phyloP scores from a whole-genome alignment of 306 rosid genomes.

The Argentina anserina region DNA sequence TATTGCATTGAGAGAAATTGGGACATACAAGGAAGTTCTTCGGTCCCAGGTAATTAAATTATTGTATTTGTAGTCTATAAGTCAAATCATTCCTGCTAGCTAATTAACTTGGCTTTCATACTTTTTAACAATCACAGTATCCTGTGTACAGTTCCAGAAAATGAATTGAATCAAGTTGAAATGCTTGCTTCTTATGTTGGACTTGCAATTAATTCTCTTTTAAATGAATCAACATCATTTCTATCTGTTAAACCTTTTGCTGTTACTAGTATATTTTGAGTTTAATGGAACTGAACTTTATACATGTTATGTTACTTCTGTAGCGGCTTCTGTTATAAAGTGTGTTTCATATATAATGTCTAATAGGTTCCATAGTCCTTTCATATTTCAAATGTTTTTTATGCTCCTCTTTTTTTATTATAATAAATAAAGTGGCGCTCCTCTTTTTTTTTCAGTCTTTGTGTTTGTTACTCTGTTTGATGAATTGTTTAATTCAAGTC shows the following conservation, averaged over 20 bases:
- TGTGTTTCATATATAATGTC: neutral
- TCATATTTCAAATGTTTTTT: neutral
- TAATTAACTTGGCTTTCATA: neutral
- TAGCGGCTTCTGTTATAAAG: neutral
- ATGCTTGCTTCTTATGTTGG: neutral
- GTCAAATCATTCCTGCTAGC: neutral
- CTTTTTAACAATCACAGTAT: neutral
- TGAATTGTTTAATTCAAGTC: neutral
- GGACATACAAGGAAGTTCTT: slow-evolving; percentile 99
- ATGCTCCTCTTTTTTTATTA: neutral
- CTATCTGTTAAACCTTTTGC: neutral
- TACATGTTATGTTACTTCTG: neutral
- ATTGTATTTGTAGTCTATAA: neutral
- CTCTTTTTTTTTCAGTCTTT: neutral
- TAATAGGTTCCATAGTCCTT: neutral
- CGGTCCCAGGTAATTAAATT: slow-evolving; percentile 78
- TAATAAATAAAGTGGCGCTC: neutral
- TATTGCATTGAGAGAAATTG: slow-evolving; percentile 95
- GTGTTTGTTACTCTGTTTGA: slow-evolving; percentile 1
- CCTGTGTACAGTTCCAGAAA: neutral
- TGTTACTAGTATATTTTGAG: neutral
- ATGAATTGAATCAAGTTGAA: slow-evolving; percentile 1
- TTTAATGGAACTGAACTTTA: neutral
- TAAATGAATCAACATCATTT: neutral
- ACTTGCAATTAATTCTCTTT: neutral